Percentiles rank a stretch among this genome's conserved stretches.
Evolutionary conservation across 2,329 filamentous ascomycete genomes (phyloP).

Genomic region (Microascus cirrosus): DNA sequence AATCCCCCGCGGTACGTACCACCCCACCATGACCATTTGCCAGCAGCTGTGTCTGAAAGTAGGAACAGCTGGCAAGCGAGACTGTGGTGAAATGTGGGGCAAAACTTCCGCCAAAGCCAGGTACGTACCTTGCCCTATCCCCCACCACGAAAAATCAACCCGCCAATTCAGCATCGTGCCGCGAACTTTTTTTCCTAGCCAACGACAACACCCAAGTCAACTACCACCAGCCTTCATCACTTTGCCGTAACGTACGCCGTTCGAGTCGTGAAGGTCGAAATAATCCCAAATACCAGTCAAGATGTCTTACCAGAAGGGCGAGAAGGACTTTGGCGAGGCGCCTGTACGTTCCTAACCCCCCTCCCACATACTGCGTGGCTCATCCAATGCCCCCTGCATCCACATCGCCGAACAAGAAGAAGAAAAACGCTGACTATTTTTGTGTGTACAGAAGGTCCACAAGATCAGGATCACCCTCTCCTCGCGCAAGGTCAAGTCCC

Average conservation of each 20-base stretch:
- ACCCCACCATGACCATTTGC: neutral
- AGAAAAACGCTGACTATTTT: neutral
- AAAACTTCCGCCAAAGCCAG: neutral
- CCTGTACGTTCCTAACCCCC: conserved; percentile 46
- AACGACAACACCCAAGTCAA: neutral
- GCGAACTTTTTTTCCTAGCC: neutral
- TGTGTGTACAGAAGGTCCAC: conserved; percentile 63
- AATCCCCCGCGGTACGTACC: conserved; percentile 8
- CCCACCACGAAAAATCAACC: neutral
- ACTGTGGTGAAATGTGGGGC: neutral
- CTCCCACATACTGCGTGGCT: neutral
- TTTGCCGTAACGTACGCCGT: conserved; percentile 61
- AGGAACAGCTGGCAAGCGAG: neutral
- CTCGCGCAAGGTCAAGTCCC: conserved; percentile 83
- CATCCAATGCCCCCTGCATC: too few species aligned
- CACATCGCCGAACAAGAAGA: neutral
- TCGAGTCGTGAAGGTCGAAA: conserved; percentile 67
- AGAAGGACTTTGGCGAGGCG: conserved; percentile 87
- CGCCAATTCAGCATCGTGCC: neutral
- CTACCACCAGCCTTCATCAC: conserved; percentile 52
- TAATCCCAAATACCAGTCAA: conserved; percentile 28
- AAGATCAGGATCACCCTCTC: conserved; percentile 98
- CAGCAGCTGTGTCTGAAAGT: neutral
- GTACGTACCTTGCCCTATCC: conserved; percentile 4
- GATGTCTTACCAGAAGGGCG: conserved; percentile 92